Evolutionary conservation across 2,329 filamentous ascomycete species (phyloP), one percentile per base, ranked within the genome.

Genomic region (Phialophora tarda): DNA sequence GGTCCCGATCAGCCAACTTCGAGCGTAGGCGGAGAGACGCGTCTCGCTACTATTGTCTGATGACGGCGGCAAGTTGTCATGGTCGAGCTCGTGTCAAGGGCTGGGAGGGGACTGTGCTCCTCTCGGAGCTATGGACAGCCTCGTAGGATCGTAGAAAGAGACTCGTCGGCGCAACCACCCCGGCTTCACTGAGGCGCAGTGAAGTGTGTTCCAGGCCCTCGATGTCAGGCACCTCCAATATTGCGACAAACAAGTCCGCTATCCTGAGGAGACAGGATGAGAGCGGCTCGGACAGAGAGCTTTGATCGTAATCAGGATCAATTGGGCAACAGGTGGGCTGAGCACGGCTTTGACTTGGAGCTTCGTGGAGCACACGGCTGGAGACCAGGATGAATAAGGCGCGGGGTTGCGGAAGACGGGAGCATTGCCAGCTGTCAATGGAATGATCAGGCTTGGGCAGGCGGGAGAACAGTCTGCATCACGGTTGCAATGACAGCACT

Each of bases 11-110:
- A 69, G 56, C 63, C 63, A 7, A 66, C 59, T 32, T 70, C 65
- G 30, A 66, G 30, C 60, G 59, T 63, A 56, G 28, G 57, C 50
- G 63, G 51, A 63, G 63, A 32, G 26, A 53, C 47, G 44, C 56
- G 63, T 51, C 55, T 44, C 24, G 38, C 47, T 62, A 38, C 62
- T 38, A 38, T 34, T 63, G 26, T 58, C 28, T 51, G 58, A 21
- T 21, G 58, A 63, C 47, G 59, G 62, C 56, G 60, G 60, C 62
- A 47, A 61, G 44, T 56, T 50, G 62, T 60, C 67, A 68, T 68
- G 65, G 69, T 68, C 64, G 55, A 58, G 64, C 62, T 58, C 54
- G 65, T 58, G 50, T 62, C 50, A 21, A 57, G 38, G 38, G 38
- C 14, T 21, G 38, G 56, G 28, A 26, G 32, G 44, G 59, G 59